Conservation (phyloP, 345 rosid species). For the Boechera retrofracta region DNA sequence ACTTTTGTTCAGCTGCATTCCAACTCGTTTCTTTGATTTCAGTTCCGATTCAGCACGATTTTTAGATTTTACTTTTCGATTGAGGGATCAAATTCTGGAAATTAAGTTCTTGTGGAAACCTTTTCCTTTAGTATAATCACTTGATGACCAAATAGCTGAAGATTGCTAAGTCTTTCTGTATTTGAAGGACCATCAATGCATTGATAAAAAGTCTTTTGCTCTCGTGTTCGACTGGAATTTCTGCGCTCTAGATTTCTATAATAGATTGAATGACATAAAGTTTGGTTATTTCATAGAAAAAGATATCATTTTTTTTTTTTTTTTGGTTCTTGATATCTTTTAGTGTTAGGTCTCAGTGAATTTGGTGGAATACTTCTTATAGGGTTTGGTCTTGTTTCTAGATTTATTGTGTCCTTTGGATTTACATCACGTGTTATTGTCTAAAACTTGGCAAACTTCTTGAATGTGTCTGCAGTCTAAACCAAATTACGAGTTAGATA, state of each 20-base stretch:
- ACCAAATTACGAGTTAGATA: slow-evolving; percentile 7
- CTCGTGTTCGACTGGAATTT: not conserved
- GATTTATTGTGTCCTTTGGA: not conserved
- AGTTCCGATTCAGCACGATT: no score
- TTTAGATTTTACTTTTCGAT: no score
- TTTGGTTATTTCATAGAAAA: not conserved
- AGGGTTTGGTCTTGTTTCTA: not conserved
- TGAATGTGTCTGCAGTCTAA: not conserved
- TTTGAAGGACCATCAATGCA: no score
- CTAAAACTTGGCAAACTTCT: not conserved
- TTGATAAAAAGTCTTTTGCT: not conserved
- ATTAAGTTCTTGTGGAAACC: no score
- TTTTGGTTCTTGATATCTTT: not conserved
- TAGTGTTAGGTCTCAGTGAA: not conserved
- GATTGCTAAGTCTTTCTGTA: no score
- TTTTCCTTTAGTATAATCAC: no score
- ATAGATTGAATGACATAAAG: not conserved
- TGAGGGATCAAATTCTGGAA: no score
- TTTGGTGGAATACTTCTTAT: not conserved
- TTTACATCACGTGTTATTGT: not conserved
- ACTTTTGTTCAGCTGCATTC: no score
- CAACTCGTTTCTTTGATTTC: no score
- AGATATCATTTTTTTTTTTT: no score
- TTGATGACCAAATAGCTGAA: no score
- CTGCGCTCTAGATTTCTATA: not conserved